Base-by-base conservation (phyloP, 192 early-diverging fungal species). In the Linnemannia zychae region DNA sequence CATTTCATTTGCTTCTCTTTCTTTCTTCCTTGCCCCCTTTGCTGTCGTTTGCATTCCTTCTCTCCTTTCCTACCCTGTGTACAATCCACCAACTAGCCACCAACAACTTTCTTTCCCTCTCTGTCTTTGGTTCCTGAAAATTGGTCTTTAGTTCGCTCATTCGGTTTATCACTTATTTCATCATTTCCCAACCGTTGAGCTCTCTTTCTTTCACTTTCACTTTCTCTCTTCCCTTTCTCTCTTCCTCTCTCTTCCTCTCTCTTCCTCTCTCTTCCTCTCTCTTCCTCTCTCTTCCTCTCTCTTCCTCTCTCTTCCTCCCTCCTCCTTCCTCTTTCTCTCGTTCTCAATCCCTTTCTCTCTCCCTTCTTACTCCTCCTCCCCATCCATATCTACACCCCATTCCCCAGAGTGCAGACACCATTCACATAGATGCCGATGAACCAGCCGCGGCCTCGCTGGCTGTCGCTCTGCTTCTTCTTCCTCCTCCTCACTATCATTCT, bases 401-500 rank as follows among this genome's bases (percentile, higher is more conserved):
- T 33, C 33, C 38, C 33, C 36, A 22, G 15, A 20, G 31, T 40
- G 20, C 67, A 57, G 6, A 57, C 22, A n/a, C 28, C 11, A 22
- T 22, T 24, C 11, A 22, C 38, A n/a, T 38, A 71, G 46, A 46
- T 46, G 69, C 3, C 69, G 13, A n/a, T 16, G 40, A 46, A 6
- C 37, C 24, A 46, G 38, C 40, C 57, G 28, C 60, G 16, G 40
- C n/a, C 80, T 24, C 74, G 33, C 49, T 81, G 80, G 80, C 57
- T 71, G n/a, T 69, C 74, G 7, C 67, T 81, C 31, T 81, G 76
- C 50, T 40, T 81, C 31, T 24, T 71, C 46, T 48, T 80, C n/a
- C 66, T 81, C 34, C 68, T 81, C 18, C 71, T 74, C 38, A 76
- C 80, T 50, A 81, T 63, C 28, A 24, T 81, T 69, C 49, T 65